Percentiles rank a stretch among this genome's conserved stretches.
Conservation (phyloP, 371 early-diverging fungal species). For the Blakeslea trispora region DNA sequence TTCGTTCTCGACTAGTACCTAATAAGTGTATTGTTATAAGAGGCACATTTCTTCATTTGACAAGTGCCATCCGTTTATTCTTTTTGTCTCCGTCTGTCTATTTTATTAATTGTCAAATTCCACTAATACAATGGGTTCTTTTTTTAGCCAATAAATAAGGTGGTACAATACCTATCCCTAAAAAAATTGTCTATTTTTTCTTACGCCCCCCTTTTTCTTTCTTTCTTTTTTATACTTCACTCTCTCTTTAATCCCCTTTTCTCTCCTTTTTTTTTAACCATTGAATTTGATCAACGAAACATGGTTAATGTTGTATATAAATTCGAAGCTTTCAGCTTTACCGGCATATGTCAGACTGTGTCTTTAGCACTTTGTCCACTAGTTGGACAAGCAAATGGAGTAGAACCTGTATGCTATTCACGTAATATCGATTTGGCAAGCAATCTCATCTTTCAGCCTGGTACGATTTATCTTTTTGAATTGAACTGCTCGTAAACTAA, state of each 20-base stretch:
- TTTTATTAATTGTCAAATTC: no score
- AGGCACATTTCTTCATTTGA: neutral
- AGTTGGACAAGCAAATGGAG: constrained; percentile 72
- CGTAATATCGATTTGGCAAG: constrained; percentile 85
- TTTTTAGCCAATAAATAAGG: neutral
- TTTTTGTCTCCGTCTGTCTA: no score
- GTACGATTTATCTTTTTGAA: constrained; percentile 41
- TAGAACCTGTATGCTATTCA: constrained; percentile 91
- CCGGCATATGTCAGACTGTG: constrained; percentile 81
- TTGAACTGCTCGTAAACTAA: neutral
- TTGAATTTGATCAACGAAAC: neutral
- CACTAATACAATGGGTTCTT: no score
- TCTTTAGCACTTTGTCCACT: constrained; percentile 89
- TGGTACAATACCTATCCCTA: neutral
- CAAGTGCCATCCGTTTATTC: no score
- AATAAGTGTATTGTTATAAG: no score
- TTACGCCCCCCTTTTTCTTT: constrained; percentile 6
- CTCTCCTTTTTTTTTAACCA: constrained; percentile 8
- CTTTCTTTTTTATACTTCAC: constrained; percentile 2
- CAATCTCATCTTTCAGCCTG: constrained; percentile 88
- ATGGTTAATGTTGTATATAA: constrained; percentile 50
- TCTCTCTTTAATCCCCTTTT: constrained; percentile 5
- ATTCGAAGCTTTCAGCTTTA: constrained; percentile 83
- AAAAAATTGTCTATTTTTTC: constrained; percentile 9
- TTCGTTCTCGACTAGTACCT: no score